Percentiles rank a stretch among this genome's conserved stretches.
phyloP scores from a whole-genome alignment of 345 rosid genomes.

The Barbarea vulgaris region DNA sequence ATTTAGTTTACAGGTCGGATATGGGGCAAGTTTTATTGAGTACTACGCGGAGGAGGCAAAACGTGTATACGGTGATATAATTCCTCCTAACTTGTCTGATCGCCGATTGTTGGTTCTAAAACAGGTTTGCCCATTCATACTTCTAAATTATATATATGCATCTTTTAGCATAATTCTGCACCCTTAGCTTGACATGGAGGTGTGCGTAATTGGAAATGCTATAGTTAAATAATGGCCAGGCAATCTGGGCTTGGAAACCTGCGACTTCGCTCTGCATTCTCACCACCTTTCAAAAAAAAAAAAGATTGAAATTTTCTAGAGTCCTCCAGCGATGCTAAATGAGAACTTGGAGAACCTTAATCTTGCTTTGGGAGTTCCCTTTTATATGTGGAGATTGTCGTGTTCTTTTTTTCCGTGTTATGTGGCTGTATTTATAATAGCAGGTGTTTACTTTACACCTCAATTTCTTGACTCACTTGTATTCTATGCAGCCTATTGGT shows the following conservation, averaged over 20 bases:
- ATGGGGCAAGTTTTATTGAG: constrained; percentile 93
- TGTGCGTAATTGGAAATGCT: neutral
- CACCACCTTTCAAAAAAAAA: neutral
- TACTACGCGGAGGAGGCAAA: constrained; percentile 93
- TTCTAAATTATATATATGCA: neutral
- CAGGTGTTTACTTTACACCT: neutral
- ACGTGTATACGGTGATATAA: constrained; percentile 91
- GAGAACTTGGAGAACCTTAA: constrained; percentile 12
- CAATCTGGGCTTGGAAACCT: constrained; percentile 5
- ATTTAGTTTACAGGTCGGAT: constrained; percentile 62
- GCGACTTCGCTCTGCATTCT: constrained; percentile 2
- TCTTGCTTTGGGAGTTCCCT: neutral
- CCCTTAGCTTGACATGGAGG: neutral
- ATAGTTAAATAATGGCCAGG: neutral
- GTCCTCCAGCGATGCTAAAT: neutral
- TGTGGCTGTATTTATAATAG: neutral
- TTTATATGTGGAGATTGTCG: constrained; percentile 13
- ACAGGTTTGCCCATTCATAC: constrained; percentile 56
- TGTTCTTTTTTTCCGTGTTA: neutral
- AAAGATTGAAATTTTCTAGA: neutral
- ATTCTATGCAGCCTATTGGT: constrained; percentile 80
- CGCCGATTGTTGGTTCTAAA: constrained; percentile 83
- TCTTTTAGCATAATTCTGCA: constrained; percentile 2
- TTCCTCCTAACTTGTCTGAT: constrained; percentile 77
- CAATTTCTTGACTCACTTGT: constrained; percentile 21